Evolutionary conservation across 192 early-diverging fungal genomes (phyloP), one percentile per base, ranked within the genome.

Genomic region (Backusella parvicylindrica): DNA sequence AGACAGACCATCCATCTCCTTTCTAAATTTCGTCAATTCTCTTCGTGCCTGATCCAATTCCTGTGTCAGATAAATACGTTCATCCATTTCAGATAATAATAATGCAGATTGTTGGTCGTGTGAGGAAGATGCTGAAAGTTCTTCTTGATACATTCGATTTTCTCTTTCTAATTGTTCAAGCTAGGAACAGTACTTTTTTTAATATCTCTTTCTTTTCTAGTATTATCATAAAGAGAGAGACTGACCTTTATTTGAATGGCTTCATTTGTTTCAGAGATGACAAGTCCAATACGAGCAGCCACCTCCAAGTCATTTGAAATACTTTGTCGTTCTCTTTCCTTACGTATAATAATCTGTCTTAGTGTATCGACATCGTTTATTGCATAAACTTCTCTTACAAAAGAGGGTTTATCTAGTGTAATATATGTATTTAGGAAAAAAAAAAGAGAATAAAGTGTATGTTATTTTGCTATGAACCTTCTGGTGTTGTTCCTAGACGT

Each of bases 211-310:
- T 23, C 1, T 8, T 32, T 18, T 38, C 3, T 64, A n/a, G n/a
- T n/a, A 18, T 7, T 47, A 18, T n/a, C 7, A 69, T 18, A 69
- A 13, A 38, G 23, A 38, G 13, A 0, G 13, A 35, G 1, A 23
- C 26, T 73, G 2, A 83, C 81, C 71, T 87, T 86, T 30, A 84
- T 73, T 75, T 86, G 84, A 50, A 86, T 76, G 26, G 87, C 82
- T 76, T 86, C 84, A 49, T 86, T 86, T 64, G 80, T 79, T 76
- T 84, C 82, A 18, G 84, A 87, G 16, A 89, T 83, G 33, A 81
- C 88, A 7, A 89, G 71, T n/a, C 88, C 88, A 33, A 89, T 75
- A n/a, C 86, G 81, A 12, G 88, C 88, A 26, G 88, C 88, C 26
- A 87, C 81, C 49, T 89, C 86, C 31, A 89, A 60, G 66, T 89